Evolutionary conservation across 306 rosid species (phyloP), one percentile per base, ranked within the genome.

Genomic region (Astragalus glycyphyllos): DNA sequence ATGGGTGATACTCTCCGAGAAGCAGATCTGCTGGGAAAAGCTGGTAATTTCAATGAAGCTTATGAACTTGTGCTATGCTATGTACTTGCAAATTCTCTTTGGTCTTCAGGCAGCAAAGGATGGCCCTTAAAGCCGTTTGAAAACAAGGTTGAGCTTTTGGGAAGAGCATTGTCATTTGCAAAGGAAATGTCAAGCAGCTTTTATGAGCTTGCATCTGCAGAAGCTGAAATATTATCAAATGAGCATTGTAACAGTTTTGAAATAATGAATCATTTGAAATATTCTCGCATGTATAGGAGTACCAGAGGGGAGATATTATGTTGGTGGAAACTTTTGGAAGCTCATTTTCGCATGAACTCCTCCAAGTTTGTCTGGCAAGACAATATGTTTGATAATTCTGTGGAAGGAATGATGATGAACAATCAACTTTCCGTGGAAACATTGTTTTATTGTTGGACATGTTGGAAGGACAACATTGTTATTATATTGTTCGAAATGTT

Each of bases 111-210:
- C 62, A 75, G 88, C 46, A 74, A 78, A 68, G 96, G 88, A 11
- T 91, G 97, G 96, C 97, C 96, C 26, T 63, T 88, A 44, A 82
- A 82, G 72, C 58, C 26, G 49, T 91, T 85, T 79, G 2, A 67
- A 60, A 54, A 67, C 20, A 85, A 86, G 81, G 70, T 8, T 2
- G 85, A 77, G 45, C 81, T 89, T 32, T 77, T 91, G 76, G 38
- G 5, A n/a, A 85, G 71, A 70, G 97, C 86, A 5, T 80, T 68
- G 66, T 73, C 68, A 17, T 75, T 77, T 59, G 96, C 93, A 31
- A 67, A 65, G 75, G 75, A 79, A 23, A 83, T 47, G 10, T 70
- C 83, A 1, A 40, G 11, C 26, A 63, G 50, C 58, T 81, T 82
- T 17, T 75, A 62, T 60, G 82, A 56, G 32, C 63, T 69, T 45